A percentile compares a stretch with the other conserved stretches of the same genome.
Conservation (phyloP, 495 filamentous ascomycete genomes). For the Margaritispora aquatica region DNA sequence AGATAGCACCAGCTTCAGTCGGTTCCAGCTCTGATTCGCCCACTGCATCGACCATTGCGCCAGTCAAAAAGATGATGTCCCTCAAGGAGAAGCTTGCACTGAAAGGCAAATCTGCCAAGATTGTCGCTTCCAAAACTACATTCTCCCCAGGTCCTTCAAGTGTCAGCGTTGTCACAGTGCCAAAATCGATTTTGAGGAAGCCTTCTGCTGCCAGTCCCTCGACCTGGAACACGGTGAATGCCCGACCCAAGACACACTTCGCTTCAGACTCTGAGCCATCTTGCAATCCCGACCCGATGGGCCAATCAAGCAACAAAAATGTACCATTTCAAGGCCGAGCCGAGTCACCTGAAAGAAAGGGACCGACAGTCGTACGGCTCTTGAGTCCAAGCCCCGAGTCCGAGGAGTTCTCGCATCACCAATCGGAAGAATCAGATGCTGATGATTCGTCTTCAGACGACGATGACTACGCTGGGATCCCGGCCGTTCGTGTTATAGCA, state of each 20-base stretch:
- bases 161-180: not conserved
- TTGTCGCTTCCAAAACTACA: constrained; percentile 11
- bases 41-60: not conserved
- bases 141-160: not conserved
- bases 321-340: not conserved
- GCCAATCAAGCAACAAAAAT: not conserved
- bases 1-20: not conserved
- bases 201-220: constrained; percentile 6
- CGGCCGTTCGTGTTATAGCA: constrained; percentile 9
- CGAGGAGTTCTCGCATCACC: not conserved
- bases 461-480: constrained; percentile 7
- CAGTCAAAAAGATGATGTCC: constrained; percentile 12
- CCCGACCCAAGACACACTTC: not conserved
- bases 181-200: constrained; percentile 4
- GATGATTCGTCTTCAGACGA: constrained; percentile 14
- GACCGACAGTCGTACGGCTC: constrained; percentile 18
- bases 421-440: not conserved
- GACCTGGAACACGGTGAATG: not conserved
- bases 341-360: not conserved
- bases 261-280: not conserved
- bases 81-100: constrained; percentile 19
- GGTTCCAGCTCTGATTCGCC: not conserved
- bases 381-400: constrained; percentile 12
- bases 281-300: not conserved
- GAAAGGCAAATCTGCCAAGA: constrained; percentile 20